Evolutionary conservation across 306 rosid genomes (phyloP).

Genomic region (Quercus rubra): DNA sequence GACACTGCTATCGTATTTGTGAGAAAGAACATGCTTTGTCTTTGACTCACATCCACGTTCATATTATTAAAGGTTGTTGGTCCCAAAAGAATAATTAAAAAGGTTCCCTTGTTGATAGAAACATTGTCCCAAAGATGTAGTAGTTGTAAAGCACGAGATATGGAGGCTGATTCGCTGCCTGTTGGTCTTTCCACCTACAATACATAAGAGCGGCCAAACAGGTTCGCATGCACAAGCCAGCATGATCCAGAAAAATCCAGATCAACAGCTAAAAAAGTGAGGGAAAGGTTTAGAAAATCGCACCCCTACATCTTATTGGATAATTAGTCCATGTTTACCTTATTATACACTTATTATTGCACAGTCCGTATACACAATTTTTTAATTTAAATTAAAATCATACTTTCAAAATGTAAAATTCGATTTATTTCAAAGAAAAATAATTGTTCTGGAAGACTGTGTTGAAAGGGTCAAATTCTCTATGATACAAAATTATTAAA

Average conservation of each 20-base stretch:
- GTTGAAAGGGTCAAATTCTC: slow-evolving; percentile 10
- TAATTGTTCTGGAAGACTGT: slow-evolving; percentile 8
- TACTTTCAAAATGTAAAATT: too few relatives aligned
- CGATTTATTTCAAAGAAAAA: too few relatives aligned
- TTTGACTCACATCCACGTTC: background rate
- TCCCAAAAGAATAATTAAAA: slow-evolving; percentile 6
- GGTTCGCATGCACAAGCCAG: slow-evolving; percentile 15
- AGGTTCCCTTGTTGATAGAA: background rate
- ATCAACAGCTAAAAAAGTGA: background rate
- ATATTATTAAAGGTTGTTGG: slow-evolving; percentile 14
- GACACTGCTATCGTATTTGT: background rate
- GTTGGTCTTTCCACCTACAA: slow-evolving; percentile 1
- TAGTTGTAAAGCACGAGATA: slow-evolving; percentile 24
- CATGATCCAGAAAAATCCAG: background rate
- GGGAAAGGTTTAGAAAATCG: slow-evolving; percentile 3
- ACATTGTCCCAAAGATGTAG: background rate
- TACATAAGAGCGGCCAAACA: background rate
- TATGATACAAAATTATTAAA: slow-evolving; percentile 36
- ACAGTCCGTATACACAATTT: too few relatives aligned
- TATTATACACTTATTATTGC: too few relatives aligned
- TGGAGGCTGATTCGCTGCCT: slow-evolving; percentile 9
- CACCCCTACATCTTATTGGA: background rate
- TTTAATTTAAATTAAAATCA: too few relatives aligned
- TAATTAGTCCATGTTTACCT: background rate
- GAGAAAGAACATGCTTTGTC: background rate